phyloP scores from a whole-genome alignment of 306 rosid genomes.

The Cercis canadensis region DNA sequence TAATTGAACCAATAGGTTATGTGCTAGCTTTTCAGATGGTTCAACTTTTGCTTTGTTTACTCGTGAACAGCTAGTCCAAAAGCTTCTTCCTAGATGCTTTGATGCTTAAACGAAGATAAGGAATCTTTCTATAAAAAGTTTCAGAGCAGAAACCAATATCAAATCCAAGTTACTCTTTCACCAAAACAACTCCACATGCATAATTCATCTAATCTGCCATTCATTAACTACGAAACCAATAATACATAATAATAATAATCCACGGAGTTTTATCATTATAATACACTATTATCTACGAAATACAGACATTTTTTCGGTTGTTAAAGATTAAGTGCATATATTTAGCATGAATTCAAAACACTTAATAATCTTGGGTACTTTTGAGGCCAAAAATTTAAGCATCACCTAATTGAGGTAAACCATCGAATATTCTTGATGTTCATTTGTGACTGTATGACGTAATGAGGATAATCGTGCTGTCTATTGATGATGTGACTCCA shows the following conservation, averaged over 20 bases:
- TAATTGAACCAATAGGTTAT: conserved; percentile 34
- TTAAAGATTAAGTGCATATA: conserved; percentile 28
- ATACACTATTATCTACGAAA: conserved; percentile 19
- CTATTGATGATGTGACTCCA: conserved; percentile 41
- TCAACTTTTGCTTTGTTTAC: conserved; percentile 46
- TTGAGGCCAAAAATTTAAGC: conserved; percentile 17
- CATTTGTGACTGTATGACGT: conserved; percentile 10
- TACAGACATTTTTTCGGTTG: conserved; percentile 11
- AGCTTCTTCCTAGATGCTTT: conserved; percentile 42
- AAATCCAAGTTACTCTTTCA: conserved; percentile 36
- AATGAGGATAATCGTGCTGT: conserved; percentile 23
- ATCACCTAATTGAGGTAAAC: conserved; percentile 34
- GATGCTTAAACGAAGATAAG: conserved; percentile 51
- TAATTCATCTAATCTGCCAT: conserved; percentile 25
- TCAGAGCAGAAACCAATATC: conserved; percentile 37
- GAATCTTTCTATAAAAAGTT: conserved; percentile 56
- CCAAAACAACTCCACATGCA: conserved; percentile 27
- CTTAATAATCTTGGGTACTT: conserved; percentile 12
- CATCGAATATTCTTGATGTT: too few species aligned
- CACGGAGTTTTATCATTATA: conserved; percentile 30
- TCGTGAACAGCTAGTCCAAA: conserved; percentile 46
- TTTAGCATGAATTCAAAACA: background rate
- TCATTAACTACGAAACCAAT: conserved; percentile 26
- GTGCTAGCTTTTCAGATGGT: conserved; percentile 43
- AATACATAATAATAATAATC: conserved; percentile 9